These are phyloP conservation scores for Lichtheimia corymbifera DNA, from an alignment of 371 early-diverging fungal species.

Conservation along the genomic window DNA sequence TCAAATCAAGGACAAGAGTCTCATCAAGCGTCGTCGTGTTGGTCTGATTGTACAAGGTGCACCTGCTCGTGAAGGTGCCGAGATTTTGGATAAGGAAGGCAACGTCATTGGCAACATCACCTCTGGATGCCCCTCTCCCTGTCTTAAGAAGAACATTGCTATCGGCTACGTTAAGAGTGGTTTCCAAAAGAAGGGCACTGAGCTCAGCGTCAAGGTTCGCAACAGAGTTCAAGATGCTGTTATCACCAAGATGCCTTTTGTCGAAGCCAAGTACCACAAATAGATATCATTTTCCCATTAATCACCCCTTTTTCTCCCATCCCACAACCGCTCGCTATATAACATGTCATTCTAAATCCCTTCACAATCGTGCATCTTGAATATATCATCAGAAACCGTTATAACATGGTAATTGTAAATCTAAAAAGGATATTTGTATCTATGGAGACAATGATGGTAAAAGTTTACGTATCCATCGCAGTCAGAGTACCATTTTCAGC, in stretches of 20 bases:
- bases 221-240: conserved; percentile 77
- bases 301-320: background rate
- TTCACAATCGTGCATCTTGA: too few relatives aligned
- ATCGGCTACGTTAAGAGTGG: conserved; percentile 94
- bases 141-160: conserved; percentile 93
- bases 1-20: conserved; percentile 80
- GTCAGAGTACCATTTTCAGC: too few relatives aligned
- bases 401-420: too few relatives aligned
- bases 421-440: too few relatives aligned
- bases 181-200: conserved; percentile 85
- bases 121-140: conserved; percentile 92
- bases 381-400: too few relatives aligned
- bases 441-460: too few relatives aligned
- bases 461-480: too few relatives aligned
- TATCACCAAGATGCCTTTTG: conserved; percentile 97
- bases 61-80: conserved; percentile 90
- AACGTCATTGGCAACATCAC: conserved; percentile 80
- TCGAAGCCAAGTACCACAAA: conserved; percentile 80
- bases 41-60: conserved; percentile 94
- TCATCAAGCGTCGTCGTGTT: conserved; percentile 76
- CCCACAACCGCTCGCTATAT: too few relatives aligned
- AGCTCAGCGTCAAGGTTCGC: conserved; percentile 88
- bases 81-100: conserved; percentile 67
- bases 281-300: conserved; percentile 18
- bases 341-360: too few relatives aligned